Base-by-base conservation (phyloP, 139 green algal species). In the Tetraselmis chui region DNA sequence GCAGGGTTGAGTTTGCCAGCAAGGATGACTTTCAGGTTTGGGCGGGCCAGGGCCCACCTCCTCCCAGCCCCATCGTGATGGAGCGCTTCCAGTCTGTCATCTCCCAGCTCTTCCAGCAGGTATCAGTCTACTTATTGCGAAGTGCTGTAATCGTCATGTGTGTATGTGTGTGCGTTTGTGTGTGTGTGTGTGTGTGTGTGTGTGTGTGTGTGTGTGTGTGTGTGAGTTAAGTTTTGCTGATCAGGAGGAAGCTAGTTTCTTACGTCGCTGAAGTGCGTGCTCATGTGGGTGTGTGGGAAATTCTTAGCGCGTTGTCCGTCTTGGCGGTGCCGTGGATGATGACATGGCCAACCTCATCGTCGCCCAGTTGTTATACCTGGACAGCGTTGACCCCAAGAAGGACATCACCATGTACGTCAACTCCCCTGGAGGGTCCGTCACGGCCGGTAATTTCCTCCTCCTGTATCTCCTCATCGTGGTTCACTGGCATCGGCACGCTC, bases 341-440 rank as follows among this genome's bases (percentile, higher is more conserved):
- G 97, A 99, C 90, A 99, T 99, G 94, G 95, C 94, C 77, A 99
- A 99, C 91, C 90, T 99, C 24, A 94, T 98, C 59, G 95, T 99
- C 2, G 96, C 96, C 26, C 96, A 99, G 89, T 94, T 99, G 86
- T 89, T 99, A 59, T 87, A 99, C 87, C 90, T 99, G 22, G 97
- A 99, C 87, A 91, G 89, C 5, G 89, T 88, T 0, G 92, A 96
- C 84, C 83, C 85, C 29, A 91, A 89, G 26, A 92, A 92, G 80
- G 97, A 99, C 87, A 94, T 99, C 87, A 97, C 94, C 32, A 95
- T 99, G 87, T 99, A 99, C 86, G 87, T 99, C 82, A 99, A 99
- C 92, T 97, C 91, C 0, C 97, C 97, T n/a, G 96, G 97, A 85
- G 97, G 97, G 28, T 96, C 91, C 76, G 94, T 98, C 28, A 98